A percentile compares a stretch with the other conserved stretches of the same genome.
Evolutionary conservation across 2,329 filamentous ascomycete species (phyloP).

Genomic region (Akanthomyces uredinophilus): DNA sequence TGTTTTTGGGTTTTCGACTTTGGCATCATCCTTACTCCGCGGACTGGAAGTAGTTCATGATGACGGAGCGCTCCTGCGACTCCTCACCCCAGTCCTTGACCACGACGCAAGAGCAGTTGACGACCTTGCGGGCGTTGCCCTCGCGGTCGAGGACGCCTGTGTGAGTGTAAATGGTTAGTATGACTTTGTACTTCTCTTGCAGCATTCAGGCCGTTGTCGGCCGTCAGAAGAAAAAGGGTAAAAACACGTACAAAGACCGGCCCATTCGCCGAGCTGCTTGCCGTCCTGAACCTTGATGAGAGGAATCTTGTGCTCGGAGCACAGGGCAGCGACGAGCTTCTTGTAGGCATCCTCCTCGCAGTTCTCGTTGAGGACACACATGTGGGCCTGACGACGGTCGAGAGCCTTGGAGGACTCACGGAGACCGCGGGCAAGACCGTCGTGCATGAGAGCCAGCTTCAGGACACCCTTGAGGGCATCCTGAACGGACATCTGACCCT

Average conservation of each 20-base stretch:
- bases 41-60: conserved; percentile 99
- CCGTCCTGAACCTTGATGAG: conserved; percentile 99
- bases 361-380: conserved; percentile 99
- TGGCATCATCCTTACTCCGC: conserved; percentile 50
- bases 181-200: too few species aligned
- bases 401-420: conserved; percentile 98
- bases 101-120: conserved; percentile 99
- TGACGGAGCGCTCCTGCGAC: conserved; percentile 95
- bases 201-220: too few species aligned
- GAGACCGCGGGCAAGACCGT: conserved; percentile 96
- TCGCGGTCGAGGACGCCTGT: conserved; percentile 96
- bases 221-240: background rate
- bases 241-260: conserved; percentile 85
- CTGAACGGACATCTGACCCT: conserved; percentile 95
- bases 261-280: conserved; percentile 99
- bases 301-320: conserved; percentile 99
- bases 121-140: conserved; percentile 98
- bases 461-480: conserved; percentile 98
- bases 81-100: conserved; percentile 99
- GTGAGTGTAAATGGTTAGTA: conserved; percentile 21
- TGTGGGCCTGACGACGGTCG: conserved; percentile 97
- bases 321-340: conserved; percentile 98
- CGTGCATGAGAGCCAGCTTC: conserved; percentile 98
- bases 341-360: conserved; percentile 99
- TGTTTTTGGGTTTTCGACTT: background rate